Base-by-base conservation (phyloP, 2,329 filamentous ascomycete genomes). In the Oidium heveae region DNA sequence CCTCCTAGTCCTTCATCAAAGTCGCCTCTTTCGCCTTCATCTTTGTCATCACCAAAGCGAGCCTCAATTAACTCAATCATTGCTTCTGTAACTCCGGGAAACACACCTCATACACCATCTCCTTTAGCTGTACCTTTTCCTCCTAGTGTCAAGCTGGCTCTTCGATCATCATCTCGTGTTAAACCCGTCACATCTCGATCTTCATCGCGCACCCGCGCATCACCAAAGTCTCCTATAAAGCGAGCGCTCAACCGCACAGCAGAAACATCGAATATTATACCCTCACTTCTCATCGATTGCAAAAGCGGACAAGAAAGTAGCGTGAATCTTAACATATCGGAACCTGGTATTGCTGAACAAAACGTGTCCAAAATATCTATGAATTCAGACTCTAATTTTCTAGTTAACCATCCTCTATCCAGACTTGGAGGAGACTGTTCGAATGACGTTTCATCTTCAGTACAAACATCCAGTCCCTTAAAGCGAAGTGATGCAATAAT, bases 401-500 rank as follows among this genome's bases (percentile, higher is more conserved):
- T 74, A 24, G 71, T 74, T 3, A 72, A 74, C 58, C 68, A 71
- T 57, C 67, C 70, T 15, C 67, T 74, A 34, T 67, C 75, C 46
- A 74, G 74, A 58, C 65, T 75, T n/a, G 60, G 62, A 36, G 63
- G 72, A 16, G 75, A 78, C 53, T 65, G 66, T 18, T 70, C 67
- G 51, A 64, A 59, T 36, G 63, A 66, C 53, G 52, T 49, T 39
- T 69, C 70, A 53, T 68, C 72, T 50, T 68, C 72, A 52, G 71
- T 76, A 18, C 71, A 75, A 20, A 78, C 79, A 57, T 80, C 82
- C 6, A 94, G 89, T 65, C 88, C 89, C 5, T 70, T 96, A 61
- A 95, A 96, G 73, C 80, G 91, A 61, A 89, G 83, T 64, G 89
- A 96, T 69, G 82, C 84, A 46, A 82, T 82, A 53, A 89, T 94